Evolutionary conservation across 116 monocot genomes (phyloP).

Genomic region (Posidonia oceanica): DNA sequence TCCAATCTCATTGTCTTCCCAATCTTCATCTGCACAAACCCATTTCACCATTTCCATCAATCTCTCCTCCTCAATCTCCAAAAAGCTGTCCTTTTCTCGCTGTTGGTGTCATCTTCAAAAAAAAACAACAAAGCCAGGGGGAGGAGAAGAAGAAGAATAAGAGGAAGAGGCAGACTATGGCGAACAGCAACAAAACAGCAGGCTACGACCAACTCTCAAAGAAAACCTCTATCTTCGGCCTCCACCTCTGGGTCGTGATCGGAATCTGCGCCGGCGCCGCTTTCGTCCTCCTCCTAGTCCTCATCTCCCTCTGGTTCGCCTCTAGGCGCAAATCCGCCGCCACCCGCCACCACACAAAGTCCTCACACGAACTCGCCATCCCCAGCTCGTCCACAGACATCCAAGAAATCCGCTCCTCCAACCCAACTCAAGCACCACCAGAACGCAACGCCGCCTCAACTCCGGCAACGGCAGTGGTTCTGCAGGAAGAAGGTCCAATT

Average conservation of each 20-base stretch:
- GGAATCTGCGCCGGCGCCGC: constrained; percentile 38
- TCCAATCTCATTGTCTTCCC: no score
- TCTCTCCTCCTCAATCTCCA: background rate
- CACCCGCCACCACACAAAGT: background rate
- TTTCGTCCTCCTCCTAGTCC: constrained; percentile 32
- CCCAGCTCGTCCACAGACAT: constrained; percentile 21
- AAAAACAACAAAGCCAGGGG: background rate
- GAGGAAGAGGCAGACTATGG: constrained; percentile 15
- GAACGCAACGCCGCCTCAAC: background rate
- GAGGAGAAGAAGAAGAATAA: background rate
- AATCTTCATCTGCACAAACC: background rate
- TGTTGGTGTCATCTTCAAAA: background rate
- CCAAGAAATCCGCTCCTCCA: constrained; percentile 16
- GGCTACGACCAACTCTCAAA: constrained; percentile 40
- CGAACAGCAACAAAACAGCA: constrained; percentile 4
- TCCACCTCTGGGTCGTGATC: constrained; percentile 48
- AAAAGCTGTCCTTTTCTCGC: background rate
- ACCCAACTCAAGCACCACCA: background rate
- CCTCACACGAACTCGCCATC: constrained; percentile 3
- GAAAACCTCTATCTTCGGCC: constrained; percentile 59
- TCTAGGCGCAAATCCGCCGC: constrained; percentile 17
- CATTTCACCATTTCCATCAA: background rate
- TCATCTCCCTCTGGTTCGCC: constrained; percentile 33
- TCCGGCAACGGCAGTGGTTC: background rate
- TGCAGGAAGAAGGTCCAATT: constrained; percentile 13